Percentiles rank a stretch among this genome's conserved stretches.
phyloP scores from a whole-genome alignment of 257 asterid genomes.

The Mentha longifolia region DNA sequence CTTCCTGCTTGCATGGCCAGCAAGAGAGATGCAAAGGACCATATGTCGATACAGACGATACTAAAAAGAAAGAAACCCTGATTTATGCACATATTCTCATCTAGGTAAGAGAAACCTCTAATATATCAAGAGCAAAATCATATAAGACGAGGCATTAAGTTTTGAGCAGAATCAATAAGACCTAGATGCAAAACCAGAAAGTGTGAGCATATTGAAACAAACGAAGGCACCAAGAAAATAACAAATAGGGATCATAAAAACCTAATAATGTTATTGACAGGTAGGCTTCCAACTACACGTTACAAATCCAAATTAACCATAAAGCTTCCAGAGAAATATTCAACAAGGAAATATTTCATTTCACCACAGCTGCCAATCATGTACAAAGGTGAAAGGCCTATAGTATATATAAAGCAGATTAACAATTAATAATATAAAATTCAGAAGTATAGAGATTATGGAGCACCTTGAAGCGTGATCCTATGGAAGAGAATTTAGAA shows the following conservation, averaged over 20 bases:
- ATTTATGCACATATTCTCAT: too few species aligned
- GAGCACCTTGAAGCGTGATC: conserved; percentile 90
- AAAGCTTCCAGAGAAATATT: background rate
- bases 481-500: conserved; percentile 90
- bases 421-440: conserved; percentile 3
- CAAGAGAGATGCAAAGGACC: too few species aligned
- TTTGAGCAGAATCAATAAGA: too few species aligned
- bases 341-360: conserved; percentile 6
- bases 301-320: conserved; percentile 1
- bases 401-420: background rate
- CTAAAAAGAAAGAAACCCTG: too few species aligned
- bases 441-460: conserved; percentile 14
- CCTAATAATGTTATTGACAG: background rate
- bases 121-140: too few species aligned
- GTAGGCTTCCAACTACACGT: background rate
- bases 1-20: too few species aligned
- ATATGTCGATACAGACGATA: too few species aligned
- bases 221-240: too few species aligned
- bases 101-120: too few species aligned
- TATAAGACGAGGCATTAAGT: too few species aligned
- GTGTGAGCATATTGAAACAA: too few species aligned
- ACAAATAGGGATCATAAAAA: background rate
- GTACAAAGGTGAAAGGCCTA: background rate
- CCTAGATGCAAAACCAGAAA: too few species aligned
- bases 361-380: conserved; percentile 4